phyloP scores from a whole-genome alignment of 371 early-diverging fungal species.

The Haplosporangium sp. region DNA sequence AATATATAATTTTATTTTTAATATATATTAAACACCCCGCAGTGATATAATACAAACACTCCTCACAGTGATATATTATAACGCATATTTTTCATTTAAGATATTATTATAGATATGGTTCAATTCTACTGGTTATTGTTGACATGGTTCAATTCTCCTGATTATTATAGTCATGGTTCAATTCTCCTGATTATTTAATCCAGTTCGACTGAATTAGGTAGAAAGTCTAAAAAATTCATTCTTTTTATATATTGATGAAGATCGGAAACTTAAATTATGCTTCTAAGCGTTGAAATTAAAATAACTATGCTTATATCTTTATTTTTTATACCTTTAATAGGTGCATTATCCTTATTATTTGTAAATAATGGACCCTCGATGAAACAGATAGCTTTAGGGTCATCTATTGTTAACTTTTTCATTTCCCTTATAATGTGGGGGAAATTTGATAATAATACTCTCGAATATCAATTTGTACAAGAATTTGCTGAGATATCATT shows the following conservation, averaged over 20 bases:
- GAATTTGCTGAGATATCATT: conserved; percentile 56
- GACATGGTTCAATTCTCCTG: conserved; percentile 24
- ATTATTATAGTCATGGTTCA: conserved; percentile 29
- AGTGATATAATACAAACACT: too few relatives aligned
- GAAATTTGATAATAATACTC: conserved; percentile 70
- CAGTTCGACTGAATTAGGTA: conserved; percentile 21
- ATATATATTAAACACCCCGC: too few relatives aligned
- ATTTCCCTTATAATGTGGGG: conserved; percentile 63
- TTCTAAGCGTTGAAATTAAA: conserved; percentile 48
- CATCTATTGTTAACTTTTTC: conserved; percentile 61
- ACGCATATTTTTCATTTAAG: conserved; percentile 24
- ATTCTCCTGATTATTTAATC: conserved; percentile 8
- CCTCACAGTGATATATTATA: conserved; percentile 6
- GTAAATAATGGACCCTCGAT: conserved; percentile 43
- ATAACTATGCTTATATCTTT: conserved; percentile 51
- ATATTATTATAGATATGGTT: conserved; percentile 33
- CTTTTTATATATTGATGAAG: conserved; percentile 13
- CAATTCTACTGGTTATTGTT: conserved; percentile 25
- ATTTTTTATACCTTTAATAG: conserved; percentile 58
- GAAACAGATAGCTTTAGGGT: conserved; percentile 48
- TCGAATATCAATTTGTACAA: conserved; percentile 67
- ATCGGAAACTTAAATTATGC: conserved; percentile 30
- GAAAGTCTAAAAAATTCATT: conserved; percentile 37
- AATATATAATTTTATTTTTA: too few relatives aligned
- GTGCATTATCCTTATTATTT: conserved; percentile 46